These are phyloP conservation scores for Ceratopteris richardii DNA, from an alignment of 75 land plant genomes.

Conservation along the genomic window DNA sequence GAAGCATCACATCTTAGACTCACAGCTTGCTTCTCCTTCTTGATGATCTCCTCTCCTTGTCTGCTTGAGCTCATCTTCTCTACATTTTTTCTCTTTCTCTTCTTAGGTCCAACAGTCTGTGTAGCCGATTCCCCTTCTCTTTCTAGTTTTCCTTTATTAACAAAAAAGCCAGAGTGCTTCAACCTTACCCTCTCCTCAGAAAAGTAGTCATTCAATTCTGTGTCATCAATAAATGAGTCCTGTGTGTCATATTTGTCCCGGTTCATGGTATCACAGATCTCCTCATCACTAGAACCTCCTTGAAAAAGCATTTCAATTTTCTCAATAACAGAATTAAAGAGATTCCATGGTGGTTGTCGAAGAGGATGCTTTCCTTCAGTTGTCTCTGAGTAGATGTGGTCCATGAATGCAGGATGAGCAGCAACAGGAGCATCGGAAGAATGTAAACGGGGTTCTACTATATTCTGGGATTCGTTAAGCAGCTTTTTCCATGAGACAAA, in stretches of 20 bases:
- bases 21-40: too few relatives aligned
- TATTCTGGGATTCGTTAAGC: conserved; percentile 40
- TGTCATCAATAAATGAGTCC: conserved; percentile 94
- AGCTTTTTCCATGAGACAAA: conserved; percentile 91
- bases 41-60: too few relatives aligned
- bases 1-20: too few relatives aligned
- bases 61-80: background rate
- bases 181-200: conserved; percentile 61
- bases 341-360: conserved; percentile 43
- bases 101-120: background rate
- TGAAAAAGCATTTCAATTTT: conserved; percentile 80
- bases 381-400: conserved; percentile 54
- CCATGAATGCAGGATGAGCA: conserved; percentile 51
- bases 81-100: conserved; percentile 3
- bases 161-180: conserved; percentile 59
- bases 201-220: conserved; percentile 94
- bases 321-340: conserved; percentile 80
- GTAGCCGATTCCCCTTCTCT: conserved; percentile 10
- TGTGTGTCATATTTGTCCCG: conserved; percentile 97
- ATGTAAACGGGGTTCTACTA: background rate
- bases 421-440: conserved; percentile 27
- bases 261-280: conserved; percentile 55
- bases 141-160: conserved; percentile 88
- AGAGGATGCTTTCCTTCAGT: background rate
- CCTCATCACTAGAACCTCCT: conserved; percentile 76